Percentiles rank a stretch among this genome's conserved stretches.
phyloP scores from a whole-genome alignment of 2,329 filamentous ascomycete species.

The Cryphonectria carpinicola region DNA sequence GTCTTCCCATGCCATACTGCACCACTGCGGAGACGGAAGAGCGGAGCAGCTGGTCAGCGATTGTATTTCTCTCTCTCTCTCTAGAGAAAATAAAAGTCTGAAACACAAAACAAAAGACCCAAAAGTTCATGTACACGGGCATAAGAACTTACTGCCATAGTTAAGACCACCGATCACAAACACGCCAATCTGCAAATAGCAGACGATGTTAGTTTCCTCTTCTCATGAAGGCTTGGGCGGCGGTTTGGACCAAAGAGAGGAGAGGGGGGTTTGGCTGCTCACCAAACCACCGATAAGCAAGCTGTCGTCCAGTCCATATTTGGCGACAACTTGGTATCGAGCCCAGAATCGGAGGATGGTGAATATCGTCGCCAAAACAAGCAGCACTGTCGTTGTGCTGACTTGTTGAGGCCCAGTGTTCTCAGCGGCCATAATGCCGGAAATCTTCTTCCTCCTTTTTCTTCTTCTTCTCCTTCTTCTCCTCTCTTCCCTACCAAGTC shows the following conservation, averaged over 20 bases:
- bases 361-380: slow-evolving; percentile 28
- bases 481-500: background rate
- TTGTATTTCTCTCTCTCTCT: too few species aligned
- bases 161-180: slow-evolving; percentile 28
- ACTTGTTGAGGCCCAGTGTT: slow-evolving; percentile 19
- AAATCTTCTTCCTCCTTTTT: too few species aligned
- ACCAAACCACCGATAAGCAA: slow-evolving; percentile 26
- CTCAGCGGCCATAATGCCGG: slow-evolving; percentile 14
- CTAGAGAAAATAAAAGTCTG: background rate
- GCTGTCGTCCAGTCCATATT: slow-evolving; percentile 28
- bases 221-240: too few species aligned
- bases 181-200: slow-evolving; percentile 13
- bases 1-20: slow-evolving; percentile 28
- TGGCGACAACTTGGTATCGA: slow-evolving; percentile 14
- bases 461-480: background rate
- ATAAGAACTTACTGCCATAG: slow-evolving; percentile 27
- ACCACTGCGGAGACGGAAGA: slow-evolving; percentile 22
- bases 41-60: background rate
- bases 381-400: slow-evolving; percentile 23
- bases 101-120: background rate
- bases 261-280: background rate
- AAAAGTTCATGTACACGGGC: background rate
- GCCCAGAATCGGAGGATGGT: slow-evolving; percentile 29
- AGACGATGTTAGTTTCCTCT: slow-evolving; percentile 10
- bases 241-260: background rate